Evolutionary conservation across 2,329 filamentous ascomycete genomes (phyloP).

Genomic region (Blastomyces silverae): DNA sequence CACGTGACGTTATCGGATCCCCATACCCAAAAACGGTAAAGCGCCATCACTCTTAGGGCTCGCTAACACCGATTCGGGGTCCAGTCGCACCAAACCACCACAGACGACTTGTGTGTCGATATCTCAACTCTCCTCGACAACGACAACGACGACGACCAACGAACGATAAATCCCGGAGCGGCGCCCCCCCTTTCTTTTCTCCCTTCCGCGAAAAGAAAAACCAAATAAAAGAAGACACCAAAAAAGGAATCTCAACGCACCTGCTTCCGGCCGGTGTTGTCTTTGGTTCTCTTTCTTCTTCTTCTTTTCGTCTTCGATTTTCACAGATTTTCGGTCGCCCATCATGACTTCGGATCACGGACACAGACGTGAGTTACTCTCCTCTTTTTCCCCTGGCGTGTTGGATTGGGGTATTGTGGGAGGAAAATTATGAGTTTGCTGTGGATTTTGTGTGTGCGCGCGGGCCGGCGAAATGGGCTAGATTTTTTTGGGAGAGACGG

Average conservation of each 20-base stretch:
- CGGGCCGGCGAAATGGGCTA: neutral
- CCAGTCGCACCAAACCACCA: constrained; percentile 12
- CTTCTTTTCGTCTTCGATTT: constrained; percentile 27
- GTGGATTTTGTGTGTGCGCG: constrained; percentile 7
- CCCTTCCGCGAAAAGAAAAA: neutral
- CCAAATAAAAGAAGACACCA: neutral
- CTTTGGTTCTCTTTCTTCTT: constrained; percentile 2
- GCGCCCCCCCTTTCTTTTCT: neutral
- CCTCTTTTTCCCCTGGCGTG: neutral
- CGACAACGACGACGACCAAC: constrained; percentile 9
- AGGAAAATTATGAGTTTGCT: neutral
- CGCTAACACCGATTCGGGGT: constrained; percentile 10
- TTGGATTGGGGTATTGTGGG: constrained; percentile 7
- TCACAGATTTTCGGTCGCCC: constrained; percentile 27
- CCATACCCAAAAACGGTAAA: neutral
- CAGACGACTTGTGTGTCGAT: constrained; percentile 1
- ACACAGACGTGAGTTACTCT: constrained; percentile 68
- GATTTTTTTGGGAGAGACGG: neutral
- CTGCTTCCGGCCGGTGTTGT: constrained; percentile 3
- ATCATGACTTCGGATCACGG: constrained; percentile 84
- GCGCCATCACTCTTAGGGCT: neutral
- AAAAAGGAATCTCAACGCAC: constrained; percentile 6
- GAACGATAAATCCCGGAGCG: constrained; percentile 1
- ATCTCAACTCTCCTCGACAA: constrained; percentile 4
- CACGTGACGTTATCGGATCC: neutral